These are phyloP conservation scores for Scheffersomyces amazonensis DNA, from an alignment of 805 yeast genomes.

Conservation along the genomic window DNA sequence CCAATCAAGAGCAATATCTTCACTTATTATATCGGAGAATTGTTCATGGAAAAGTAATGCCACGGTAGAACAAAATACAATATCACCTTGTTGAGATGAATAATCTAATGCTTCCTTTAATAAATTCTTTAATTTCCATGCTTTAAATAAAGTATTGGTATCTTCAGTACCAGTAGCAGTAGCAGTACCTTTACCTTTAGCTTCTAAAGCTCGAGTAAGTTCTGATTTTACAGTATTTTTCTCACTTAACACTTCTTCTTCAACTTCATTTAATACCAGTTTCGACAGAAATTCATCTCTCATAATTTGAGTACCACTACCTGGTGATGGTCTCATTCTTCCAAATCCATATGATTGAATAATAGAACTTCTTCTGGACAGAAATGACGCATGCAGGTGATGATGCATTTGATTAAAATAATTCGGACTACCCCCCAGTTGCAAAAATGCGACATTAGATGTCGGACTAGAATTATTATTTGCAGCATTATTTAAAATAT, in stretches of 20 bases:
- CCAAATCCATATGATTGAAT: slow-evolving; percentile 3
- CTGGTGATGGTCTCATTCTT: slow-evolving; percentile 2
- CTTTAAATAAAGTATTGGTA: slow-evolving; percentile 21
- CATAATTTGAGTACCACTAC: slow-evolving; percentile 1
- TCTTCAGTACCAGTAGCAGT: slow-evolving; percentile 6
- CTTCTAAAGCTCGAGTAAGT: slow-evolving; percentile 1
- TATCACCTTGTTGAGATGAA: slow-evolving; percentile 61
- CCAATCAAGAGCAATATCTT: slow-evolving; percentile 49
- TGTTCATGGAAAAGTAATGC: slow-evolving; percentile 49
- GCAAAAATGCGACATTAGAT: not conserved
- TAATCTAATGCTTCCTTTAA: slow-evolving; percentile 52
- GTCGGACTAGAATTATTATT: slow-evolving; percentile 3
- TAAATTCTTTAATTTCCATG: slow-evolving; percentile 58
- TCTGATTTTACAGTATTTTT: not conserved
- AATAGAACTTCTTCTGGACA: slow-evolving; percentile 17
- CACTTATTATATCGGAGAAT: slow-evolving; percentile 17
- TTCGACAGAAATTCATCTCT: not conserved
- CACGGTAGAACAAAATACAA: slow-evolving; percentile 57
- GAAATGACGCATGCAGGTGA: not conserved
- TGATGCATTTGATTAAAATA: not conserved
- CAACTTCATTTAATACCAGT: slow-evolving; percentile 8
- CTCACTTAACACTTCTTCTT: slow-evolving; percentile 8
- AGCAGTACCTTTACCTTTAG: not conserved
- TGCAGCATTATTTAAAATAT: slow-evolving; percentile 15
- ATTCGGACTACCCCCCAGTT: slow-evolving; percentile 2